A percentile compares a stretch with the other conserved stretches of the same genome.
These are phyloP conservation scores for Metschnikowia bowlesiae DNA, from an alignment of 805 yeast genomes.

Conservation along the genomic window DNA sequence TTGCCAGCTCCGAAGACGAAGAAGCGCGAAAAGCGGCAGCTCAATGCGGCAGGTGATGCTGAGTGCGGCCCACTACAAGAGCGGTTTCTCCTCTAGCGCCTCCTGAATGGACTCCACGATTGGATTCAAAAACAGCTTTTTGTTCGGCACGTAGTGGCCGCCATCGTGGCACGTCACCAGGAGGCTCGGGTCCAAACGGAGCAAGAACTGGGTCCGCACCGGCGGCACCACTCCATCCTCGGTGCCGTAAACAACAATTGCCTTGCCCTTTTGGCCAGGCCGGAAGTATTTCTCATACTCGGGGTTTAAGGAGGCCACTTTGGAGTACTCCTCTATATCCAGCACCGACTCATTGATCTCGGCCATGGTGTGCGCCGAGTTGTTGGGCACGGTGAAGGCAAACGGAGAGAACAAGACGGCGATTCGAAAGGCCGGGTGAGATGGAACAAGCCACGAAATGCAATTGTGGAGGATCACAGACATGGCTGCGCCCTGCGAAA, in stretches of 20 bases:
- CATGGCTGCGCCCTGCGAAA: slow-evolving; percentile 43
- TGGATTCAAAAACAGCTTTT: slow-evolving; percentile 18
- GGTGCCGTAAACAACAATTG: slow-evolving; percentile 28
- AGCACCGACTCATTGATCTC: slow-evolving; percentile 18
- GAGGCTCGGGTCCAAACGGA: slow-evolving; percentile 15
- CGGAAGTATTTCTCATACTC: slow-evolving; percentile 19
- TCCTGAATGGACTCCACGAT: slow-evolving; percentile 17
- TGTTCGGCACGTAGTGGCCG: slow-evolving; percentile 35
- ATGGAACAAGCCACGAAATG: slow-evolving; percentile 20
- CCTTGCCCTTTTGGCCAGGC: slow-evolving; percentile 19
- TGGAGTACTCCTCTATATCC: slow-evolving; percentile 20
- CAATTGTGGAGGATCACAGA: slow-evolving; percentile 26
- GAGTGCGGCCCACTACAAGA: not conserved
- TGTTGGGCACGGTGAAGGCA: slow-evolving; percentile 27
- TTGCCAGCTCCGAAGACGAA: not conserved
- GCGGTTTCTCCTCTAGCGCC: slow-evolving; percentile 10
- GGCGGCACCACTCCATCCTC: slow-evolving; percentile 33
- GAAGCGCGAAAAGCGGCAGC: not conserved
- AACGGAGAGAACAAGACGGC: slow-evolving; percentile 34
- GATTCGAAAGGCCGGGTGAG: slow-evolving; percentile 24
- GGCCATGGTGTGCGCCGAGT: slow-evolving; percentile 12
- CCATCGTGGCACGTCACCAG: slow-evolving; percentile 28
- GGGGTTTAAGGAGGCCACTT: slow-evolving; percentile 18
- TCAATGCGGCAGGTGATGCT: not conserved
- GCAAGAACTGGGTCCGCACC: slow-evolving; percentile 25